Evolutionary conservation across 139 green algal species (phyloP).

Genomic region (Chlorella sp.): DNA sequence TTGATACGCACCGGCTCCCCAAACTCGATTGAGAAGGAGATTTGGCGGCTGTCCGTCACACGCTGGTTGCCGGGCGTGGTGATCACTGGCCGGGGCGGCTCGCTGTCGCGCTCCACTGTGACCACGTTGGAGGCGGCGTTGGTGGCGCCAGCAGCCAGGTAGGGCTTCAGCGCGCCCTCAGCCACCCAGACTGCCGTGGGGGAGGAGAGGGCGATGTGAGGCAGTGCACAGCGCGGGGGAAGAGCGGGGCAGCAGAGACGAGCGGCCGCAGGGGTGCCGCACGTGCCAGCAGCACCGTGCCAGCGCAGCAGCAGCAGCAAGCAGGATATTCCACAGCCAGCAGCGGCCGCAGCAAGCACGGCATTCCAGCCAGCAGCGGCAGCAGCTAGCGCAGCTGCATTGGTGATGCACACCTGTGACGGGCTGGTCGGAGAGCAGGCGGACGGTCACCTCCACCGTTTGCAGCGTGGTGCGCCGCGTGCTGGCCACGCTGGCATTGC

Average conservation of each 20-base stretch:
- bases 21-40: conserved; percentile 24
- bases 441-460: no score
- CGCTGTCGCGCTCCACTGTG: conserved; percentile 25
- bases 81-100: conserved; percentile 18
- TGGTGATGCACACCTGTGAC: background rate
- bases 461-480: background rate
- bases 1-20: conserved; percentile 12
- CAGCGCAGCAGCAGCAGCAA: no score
- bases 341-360: no score
- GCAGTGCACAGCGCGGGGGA: no score
- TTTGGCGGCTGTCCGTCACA: conserved; percentile 7
- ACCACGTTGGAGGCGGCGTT: conserved; percentile 29
- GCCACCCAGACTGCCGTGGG: conserved; percentile 7
- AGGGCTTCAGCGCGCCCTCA: conserved; percentile 2
- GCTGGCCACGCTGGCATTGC: background rate
- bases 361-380: background rate
- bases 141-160: background rate
- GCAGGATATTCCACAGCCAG: no score
- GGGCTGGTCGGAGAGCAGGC: background rate
- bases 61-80: conserved; percentile 7
- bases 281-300: no score
- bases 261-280: no score
- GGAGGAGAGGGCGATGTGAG: background rate
- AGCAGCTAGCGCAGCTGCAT: background rate
- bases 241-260: no score